Conservation (phyloP, 192 early-diverging fungal genomes). For the Entomortierella chlamydospora region DNA sequence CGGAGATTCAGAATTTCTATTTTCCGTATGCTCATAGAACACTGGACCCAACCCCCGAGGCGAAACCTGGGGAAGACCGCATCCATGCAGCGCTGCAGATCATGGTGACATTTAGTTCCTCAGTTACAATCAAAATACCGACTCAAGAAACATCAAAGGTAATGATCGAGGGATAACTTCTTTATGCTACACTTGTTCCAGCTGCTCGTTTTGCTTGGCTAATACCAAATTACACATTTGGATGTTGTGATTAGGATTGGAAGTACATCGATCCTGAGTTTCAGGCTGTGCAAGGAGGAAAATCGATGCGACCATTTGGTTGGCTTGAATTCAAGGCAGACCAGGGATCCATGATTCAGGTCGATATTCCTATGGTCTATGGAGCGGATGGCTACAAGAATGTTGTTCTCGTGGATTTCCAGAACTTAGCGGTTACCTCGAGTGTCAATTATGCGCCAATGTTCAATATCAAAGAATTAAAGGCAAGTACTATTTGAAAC, state of each 20-base stretch:
- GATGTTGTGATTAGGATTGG: conserved; percentile 65
- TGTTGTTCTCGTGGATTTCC: conserved; percentile 60
- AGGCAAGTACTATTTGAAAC: conserved; percentile 47
- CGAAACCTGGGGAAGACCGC: conserved; percentile 68
- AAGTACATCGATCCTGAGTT: conserved; percentile 58
- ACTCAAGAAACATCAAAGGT: conserved; percentile 81
- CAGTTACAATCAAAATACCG: conserved; percentile 70
- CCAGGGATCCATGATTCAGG: conserved; percentile 61
- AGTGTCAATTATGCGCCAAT: conserved; percentile 78
- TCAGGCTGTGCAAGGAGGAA: conserved; percentile 40
- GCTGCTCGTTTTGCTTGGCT: no score
- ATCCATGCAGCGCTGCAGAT: conserved; percentile 67
- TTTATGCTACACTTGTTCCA: not conserved
- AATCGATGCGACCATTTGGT: conserved; percentile 67
- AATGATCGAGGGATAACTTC: not conserved
- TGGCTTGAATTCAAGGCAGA: conserved; percentile 76
- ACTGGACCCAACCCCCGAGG: conserved; percentile 54
- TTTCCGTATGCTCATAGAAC: conserved; percentile 77
- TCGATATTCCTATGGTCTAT: conserved; percentile 70
- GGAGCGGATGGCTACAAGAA: conserved; percentile 66
- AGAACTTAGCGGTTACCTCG: conserved; percentile 62
- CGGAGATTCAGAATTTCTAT: conserved; percentile 75
- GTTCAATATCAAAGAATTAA: conserved; percentile 59
- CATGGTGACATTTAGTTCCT: conserved; percentile 69
- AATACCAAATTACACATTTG: not conserved